A percentile compares a stretch with the other conserved stretches of the same genome.
Conservation (phyloP, 768 basidiomycete species). For the Russula sp. region DNA sequence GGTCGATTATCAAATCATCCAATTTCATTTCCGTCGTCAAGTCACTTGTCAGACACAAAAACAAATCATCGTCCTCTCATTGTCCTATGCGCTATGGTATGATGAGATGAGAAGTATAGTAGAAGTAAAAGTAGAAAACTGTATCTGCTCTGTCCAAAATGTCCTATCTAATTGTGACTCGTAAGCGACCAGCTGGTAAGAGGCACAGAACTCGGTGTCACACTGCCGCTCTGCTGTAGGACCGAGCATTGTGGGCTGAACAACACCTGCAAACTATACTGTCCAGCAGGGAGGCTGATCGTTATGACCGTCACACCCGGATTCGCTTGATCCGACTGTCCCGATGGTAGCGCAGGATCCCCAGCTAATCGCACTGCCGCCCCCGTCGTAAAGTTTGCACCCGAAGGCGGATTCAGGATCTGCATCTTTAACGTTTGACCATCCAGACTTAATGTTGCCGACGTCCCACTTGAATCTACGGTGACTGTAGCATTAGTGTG, state of each 20-base stretch:
- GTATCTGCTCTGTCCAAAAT: neutral
- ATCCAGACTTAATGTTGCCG: constrained; percentile 70
- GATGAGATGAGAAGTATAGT: no score
- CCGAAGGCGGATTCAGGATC: constrained; percentile 59
- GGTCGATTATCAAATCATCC: no score
- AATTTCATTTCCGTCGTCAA: neutral
- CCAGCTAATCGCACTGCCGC: constrained; percentile 46
- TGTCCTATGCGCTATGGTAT: neutral
- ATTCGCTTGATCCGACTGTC: constrained; percentile 62
- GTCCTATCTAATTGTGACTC: constrained; percentile 53
- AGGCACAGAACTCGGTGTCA: constrained; percentile 64
- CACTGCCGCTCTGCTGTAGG: constrained; percentile 50
- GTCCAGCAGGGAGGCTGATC: constrained; percentile 60
- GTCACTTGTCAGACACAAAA: neutral
- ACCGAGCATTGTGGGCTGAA: constrained; percentile 92
- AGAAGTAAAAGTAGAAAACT: no score
- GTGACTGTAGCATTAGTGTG: constrained; percentile 88
- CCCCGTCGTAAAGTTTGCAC: constrained; percentile 54
- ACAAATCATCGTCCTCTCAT: neutral
- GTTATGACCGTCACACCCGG: constrained; percentile 71
- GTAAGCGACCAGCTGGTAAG: constrained; percentile 70
- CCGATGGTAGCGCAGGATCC: constrained; percentile 59
- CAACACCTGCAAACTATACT: constrained; percentile 72
- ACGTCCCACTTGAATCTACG: constrained; percentile 45
- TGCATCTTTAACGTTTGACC: constrained; percentile 57